Percentiles rank a stretch among this genome's conserved stretches.
Conservation (phyloP, 2,329 filamentous ascomycete species). For the Juglanconis juglandina region DNA sequence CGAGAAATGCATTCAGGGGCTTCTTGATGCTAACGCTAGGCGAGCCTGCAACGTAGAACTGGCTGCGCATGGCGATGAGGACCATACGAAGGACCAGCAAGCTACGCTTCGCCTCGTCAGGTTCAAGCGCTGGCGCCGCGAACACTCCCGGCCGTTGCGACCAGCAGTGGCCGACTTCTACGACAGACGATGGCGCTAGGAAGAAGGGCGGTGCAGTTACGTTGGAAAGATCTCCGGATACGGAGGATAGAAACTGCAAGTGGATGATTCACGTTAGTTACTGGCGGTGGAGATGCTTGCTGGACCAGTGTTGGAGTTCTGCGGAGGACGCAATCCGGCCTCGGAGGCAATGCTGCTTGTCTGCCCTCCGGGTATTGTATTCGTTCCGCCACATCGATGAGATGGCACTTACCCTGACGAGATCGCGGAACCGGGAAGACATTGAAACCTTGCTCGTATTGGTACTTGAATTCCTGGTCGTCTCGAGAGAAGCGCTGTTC, state of each 20-base stretch:
- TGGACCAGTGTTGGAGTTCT: not conserved
- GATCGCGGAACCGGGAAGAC: conserved; percentile 28
- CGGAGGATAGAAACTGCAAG: conserved; percentile 30
- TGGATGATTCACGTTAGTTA: not conserved
- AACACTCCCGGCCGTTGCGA: conserved; percentile 46
- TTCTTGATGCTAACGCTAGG: conserved; percentile 49
- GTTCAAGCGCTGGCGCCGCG: conserved; percentile 43
- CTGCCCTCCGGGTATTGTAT: too few relatives aligned
- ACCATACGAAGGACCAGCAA: conserved; percentile 46
- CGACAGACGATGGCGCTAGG: conserved; percentile 45
- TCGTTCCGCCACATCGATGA: not conserved
- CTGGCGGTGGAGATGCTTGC: not conserved
- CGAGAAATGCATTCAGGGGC: conserved; percentile 51
- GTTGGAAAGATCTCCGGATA: conserved; percentile 50
- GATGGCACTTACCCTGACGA: conserved; percentile 26
- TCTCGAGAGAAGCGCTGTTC: not conserved
- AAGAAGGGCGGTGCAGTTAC: conserved; percentile 50
- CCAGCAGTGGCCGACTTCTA: conserved; percentile 51
- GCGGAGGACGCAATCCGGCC: not conserved
- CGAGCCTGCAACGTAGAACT: conserved; percentile 45
- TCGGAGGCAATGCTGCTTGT: not conserved
- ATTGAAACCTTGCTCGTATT: conserved; percentile 13
- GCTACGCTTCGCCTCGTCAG: conserved; percentile 39
- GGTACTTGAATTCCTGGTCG: not conserved
- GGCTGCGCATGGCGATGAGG: conserved; percentile 42